Conservation (phyloP, 148 eudicot genomes). For the Chenopodium suecicum region DNA sequence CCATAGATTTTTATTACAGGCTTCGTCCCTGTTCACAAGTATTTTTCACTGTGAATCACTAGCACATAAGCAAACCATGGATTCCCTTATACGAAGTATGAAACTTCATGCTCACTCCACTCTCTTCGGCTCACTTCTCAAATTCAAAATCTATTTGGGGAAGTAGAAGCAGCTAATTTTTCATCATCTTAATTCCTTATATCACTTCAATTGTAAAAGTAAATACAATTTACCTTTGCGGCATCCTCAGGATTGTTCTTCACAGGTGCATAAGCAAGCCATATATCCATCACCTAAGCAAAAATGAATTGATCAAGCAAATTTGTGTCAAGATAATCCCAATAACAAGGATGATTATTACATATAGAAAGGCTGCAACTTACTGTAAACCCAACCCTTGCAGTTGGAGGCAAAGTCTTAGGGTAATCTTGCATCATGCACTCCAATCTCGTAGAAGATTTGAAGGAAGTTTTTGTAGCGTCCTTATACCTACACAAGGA, state of each 20-base stretch:
- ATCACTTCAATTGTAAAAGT: neutral
- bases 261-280: constrained; percentile 99
- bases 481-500: constrained; percentile 73
- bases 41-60: neutral
- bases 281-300: constrained; percentile 77
- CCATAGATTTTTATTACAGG: no score
- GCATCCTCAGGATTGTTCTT: constrained; percentile 99
- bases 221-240: constrained; percentile 61
- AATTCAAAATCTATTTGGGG: neutral
- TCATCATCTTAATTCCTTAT: neutral
- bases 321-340: neutral
- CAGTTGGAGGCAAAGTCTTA: constrained; percentile 87
- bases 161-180: neutral
- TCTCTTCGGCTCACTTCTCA: neutral
- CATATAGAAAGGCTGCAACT: constrained; percentile 21
- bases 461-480: constrained; percentile 74
- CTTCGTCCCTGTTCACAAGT: no score
- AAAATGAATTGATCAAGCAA: neutral
- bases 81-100: neutral
- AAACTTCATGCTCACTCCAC: neutral
- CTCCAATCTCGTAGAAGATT: constrained; percentile 93
- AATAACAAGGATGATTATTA: neutral
- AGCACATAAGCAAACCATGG: neutral
- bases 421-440: constrained; percentile 99
- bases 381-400: constrained; percentile 96